Percentiles rank a stretch among this genome's conserved stretches.
Evolutionary conservation across 192 early-diverging fungal genomes (phyloP).

Genomic region (Coemansia erecta): DNA sequence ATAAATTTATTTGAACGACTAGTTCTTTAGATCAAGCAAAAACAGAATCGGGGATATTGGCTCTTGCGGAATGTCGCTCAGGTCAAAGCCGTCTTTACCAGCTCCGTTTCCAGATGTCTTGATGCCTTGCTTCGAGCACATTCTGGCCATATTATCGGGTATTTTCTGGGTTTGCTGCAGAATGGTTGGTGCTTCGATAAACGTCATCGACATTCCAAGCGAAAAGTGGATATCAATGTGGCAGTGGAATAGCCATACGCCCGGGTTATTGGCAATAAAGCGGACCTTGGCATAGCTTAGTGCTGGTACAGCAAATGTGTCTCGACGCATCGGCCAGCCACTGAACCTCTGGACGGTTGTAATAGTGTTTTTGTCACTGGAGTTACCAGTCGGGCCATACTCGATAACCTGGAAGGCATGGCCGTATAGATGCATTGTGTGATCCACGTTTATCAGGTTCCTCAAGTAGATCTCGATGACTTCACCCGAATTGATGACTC

Average conservation of each 20-base stretch:
- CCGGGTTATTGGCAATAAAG: constrained; percentile 77
- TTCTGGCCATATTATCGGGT: constrained; percentile 53
- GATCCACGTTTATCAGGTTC: constrained; percentile 67
- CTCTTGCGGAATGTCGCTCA: constrained; percentile 51
- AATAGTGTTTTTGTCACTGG: constrained; percentile 4
- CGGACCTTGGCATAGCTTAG: constrained; percentile 62
- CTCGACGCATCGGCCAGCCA: constrained; percentile 31
- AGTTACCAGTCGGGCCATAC: constrained; percentile 6
- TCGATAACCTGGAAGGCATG: constrained; percentile 50
- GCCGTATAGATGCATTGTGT: constrained; percentile 83
- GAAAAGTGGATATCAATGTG: constrained; percentile 59
- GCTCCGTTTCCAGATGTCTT: constrained; percentile 65
- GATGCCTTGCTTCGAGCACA: constrained; percentile 63
- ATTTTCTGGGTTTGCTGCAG: constrained; percentile 53
- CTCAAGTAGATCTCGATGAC: constrained; percentile 68
- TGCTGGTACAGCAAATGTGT: constrained; percentile 60
- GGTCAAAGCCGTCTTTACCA: constrained; percentile 66
- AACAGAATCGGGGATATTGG: neutral
- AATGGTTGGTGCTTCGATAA: constrained; percentile 69
- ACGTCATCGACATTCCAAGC: constrained; percentile 63
- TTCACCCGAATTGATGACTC: constrained; percentile 59
- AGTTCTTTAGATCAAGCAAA: no score
- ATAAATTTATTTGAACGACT: no score
- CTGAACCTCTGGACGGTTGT: neutral
- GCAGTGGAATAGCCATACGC: constrained; percentile 83